A percentile compares a stretch with the other conserved stretches of the same genome.
Conservation (phyloP, 208 protist species). For the Histomonas meleagridis region DNA sequence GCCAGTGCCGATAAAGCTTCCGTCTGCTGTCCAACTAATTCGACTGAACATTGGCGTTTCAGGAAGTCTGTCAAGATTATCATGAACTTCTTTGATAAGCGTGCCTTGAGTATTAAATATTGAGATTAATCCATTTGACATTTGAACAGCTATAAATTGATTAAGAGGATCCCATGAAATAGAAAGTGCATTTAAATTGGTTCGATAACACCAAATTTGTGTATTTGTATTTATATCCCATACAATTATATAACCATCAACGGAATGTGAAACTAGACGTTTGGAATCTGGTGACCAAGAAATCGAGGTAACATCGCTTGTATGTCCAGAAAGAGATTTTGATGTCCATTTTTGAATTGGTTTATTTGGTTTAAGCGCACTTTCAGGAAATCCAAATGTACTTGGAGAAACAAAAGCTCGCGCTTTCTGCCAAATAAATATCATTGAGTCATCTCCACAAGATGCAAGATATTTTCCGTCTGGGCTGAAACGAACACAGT, state of each 20-base stretch:
- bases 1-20: background rate
- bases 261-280: background rate
- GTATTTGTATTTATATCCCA: background rate
- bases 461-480: conserved; percentile 20
- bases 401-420: background rate
- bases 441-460: background rate
- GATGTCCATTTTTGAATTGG: conserved; percentile 1
- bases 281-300: background rate
- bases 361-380: background rate
- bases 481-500: background rate
- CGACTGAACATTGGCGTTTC: background rate
- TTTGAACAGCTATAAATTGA: background rate
- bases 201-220: background rate
- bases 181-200: background rate
- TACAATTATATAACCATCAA: background rate
- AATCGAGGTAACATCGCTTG: background rate
- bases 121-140: background rate
- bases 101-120: background rate
- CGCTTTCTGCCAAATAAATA: conserved; percentile 1
- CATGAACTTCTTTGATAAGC: background rate
- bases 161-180: background rate
- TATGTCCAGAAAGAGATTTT: background rate
- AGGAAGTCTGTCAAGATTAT: background rate
- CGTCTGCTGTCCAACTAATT: background rate
- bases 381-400: conserved; percentile 1